Evolutionary conservation across 2,329 filamentous ascomycete species (phyloP), one percentile per base, ranked within the genome.

Genomic region (Fusarium avenaceum): DNA sequence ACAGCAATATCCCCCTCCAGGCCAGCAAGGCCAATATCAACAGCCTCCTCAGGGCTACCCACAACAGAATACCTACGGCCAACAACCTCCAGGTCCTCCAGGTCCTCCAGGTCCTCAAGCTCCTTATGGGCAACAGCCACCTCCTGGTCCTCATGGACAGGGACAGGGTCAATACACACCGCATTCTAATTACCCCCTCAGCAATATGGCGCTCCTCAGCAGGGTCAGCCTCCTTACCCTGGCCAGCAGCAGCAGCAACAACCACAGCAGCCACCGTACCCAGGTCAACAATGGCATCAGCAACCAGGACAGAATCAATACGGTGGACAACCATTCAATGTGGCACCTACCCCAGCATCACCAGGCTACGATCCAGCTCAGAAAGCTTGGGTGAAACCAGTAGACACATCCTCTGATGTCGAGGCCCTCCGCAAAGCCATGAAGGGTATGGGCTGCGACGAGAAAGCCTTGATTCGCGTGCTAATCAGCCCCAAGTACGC

Each of bases 381-480:
- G 32, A 76, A 71, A 24, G 54, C 68, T 2, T 72, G 42, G 49
- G 52, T 60, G 1, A 66, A 68, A 4, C 74, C 63, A n/a, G 70
- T 78, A 13, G 72, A 80, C 32, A 79, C 76, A 6, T 19, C 63
- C 3, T 30, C 66, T 17, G 78, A 79, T 7, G 71, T 71, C 1
- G 75, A 79, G 59, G 44, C 61, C 2, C 51, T 80, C 2, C 71
- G 76, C 45, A 76, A 77, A 22, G 77, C 78, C 2, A 79, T 80
- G 78, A 77, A 77, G 59, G 76, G 76, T 9, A 75, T 77, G 67
- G 78, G 76, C 2, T 79, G 77, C 35, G 75, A 79, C 20, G 75
- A 80, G 51, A 54, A 65, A 3, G 68, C 75, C 0, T 54, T 80
- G 11, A 76, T 79, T 35, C 66, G 67, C 5, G 61, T 78, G 9